Conservation (phyloP, 2,329 filamentous ascomycete species). For the Colletotrichum orchidophilum region DNA sequence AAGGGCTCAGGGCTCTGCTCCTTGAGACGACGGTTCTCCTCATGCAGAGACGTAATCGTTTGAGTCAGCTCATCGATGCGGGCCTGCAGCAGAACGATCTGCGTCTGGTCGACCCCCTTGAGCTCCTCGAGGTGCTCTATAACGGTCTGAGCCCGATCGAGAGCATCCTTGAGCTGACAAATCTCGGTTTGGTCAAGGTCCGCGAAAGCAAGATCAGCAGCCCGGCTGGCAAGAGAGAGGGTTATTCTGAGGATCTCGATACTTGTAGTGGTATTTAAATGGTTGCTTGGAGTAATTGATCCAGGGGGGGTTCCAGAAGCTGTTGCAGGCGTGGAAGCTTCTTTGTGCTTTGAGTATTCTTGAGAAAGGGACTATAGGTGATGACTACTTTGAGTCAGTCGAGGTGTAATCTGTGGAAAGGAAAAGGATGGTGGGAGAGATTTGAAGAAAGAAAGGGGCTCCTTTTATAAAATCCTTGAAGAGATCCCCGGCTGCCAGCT, state of each 20-base stretch:
- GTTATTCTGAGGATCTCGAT: neutral
- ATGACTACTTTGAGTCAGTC: neutral
- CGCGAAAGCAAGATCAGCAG: neutral
- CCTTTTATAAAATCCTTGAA: neutral
- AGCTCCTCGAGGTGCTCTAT: neutral
- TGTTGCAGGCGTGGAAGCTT: neutral
- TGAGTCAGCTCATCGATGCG: neutral
- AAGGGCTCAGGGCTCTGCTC: neutral
- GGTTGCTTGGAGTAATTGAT: neutral
- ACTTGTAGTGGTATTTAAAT: conserved; percentile 38
- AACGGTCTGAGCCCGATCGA: neutral
- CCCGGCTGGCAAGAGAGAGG: neutral
- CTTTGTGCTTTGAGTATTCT: neutral
- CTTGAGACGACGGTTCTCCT: neutral
- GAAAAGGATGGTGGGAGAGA: neutral
- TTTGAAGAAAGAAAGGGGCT: neutral
- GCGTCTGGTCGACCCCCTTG: neutral
- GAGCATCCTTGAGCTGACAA: neutral
- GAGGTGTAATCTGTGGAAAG: neutral
- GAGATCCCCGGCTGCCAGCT: no score
- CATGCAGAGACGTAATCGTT: neutral
- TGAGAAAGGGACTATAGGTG: neutral
- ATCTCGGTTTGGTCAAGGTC: conserved; percentile 14
- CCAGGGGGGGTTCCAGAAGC: no score
- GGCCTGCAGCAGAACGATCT: neutral